Conservation (phyloP, 2,329 filamentous ascomycete genomes). For the Aureobasidium mangrovei region DNA sequence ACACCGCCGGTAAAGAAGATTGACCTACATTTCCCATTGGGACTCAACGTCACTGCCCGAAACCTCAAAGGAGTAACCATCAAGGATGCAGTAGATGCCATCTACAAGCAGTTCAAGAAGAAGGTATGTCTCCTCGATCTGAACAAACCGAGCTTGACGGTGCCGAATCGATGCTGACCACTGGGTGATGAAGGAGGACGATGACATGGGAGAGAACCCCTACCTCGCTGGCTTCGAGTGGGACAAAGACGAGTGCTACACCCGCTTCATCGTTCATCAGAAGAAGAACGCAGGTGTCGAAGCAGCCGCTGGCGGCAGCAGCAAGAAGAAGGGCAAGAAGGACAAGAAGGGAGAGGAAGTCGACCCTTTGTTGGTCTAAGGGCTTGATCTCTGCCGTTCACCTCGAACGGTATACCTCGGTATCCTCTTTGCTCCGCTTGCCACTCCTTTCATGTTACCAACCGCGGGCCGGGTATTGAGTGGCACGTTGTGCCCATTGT, state of each 20-base stretch:
- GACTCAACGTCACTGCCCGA: constrained; percentile 77
- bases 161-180: constrained; percentile 15
- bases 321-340: constrained; percentile 53
- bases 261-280: constrained; percentile 76
- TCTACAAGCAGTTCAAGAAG: constrained; percentile 96
- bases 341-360: constrained; percentile 24
- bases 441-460: constrained; percentile 7
- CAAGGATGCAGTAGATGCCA: constrained; percentile 92
- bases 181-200: constrained; percentile 58
- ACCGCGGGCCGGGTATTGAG: constrained; percentile 11
- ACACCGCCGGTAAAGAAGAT: constrained; percentile 86
- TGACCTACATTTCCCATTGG: constrained; percentile 82
- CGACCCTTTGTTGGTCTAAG: constrained; percentile 7
- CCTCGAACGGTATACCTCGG: not conserved
- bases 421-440: constrained; percentile 6
- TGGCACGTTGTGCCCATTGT: not conserved
- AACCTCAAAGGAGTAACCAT: constrained; percentile 94
- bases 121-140: constrained; percentile 52
- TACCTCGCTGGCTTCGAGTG: constrained; percentile 93
- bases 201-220: constrained; percentile 70
- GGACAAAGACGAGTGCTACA: constrained; percentile 90
- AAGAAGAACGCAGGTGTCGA: constrained; percentile 54
- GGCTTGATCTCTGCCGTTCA: not conserved
- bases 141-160: not conserved
- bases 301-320: constrained; percentile 41